phyloP scores from a whole-genome alignment of 768 basidiomycete genomes.

The Hygrocybe punicea region DNA sequence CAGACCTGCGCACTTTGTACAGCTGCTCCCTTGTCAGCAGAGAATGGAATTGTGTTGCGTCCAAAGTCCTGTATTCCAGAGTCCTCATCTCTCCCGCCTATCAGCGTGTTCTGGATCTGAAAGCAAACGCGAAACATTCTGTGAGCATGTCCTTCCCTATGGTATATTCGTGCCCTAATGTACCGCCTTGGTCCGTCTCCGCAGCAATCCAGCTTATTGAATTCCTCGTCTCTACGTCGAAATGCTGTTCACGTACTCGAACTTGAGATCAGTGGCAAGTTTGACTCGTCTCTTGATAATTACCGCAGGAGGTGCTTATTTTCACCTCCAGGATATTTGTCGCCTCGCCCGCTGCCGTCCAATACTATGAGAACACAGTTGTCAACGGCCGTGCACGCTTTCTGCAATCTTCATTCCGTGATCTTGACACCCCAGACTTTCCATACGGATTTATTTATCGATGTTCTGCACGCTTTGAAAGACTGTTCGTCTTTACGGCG shows the following conservation, averaged over 20 bases:
- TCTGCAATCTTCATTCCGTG: slow-evolving; percentile 34
- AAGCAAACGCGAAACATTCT: slow-evolving; percentile 31
- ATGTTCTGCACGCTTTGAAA: slow-evolving; percentile 24
- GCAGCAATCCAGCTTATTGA: slow-evolving; percentile 19
- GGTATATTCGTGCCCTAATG: background rate
- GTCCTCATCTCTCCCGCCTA: slow-evolving; percentile 42
- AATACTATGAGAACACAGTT: slow-evolving; percentile 30
- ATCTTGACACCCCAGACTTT: slow-evolving; percentile 34
- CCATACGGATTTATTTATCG: slow-evolving; percentile 34
- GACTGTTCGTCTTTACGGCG: slow-evolving; percentile 20
- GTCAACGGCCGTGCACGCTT: slow-evolving; percentile 28
- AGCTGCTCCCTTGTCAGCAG: slow-evolving; percentile 45
- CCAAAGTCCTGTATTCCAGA: slow-evolving; percentile 43
- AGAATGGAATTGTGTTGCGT: slow-evolving; percentile 44
- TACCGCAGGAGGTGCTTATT: background rate
- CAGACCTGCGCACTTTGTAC: slow-evolving; percentile 35
- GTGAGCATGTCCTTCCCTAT: slow-evolving; percentile 24
- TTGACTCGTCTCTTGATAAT: slow-evolving; percentile 3
- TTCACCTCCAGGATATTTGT: background rate
- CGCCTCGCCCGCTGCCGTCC: slow-evolving; percentile 27
- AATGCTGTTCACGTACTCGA: slow-evolving; percentile 41
- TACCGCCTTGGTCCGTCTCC: background rate
- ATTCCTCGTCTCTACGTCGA: slow-evolving; percentile 38
- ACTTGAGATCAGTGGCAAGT: slow-evolving; percentile 47
- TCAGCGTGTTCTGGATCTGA: slow-evolving; percentile 33